Percentiles rank a stretch among this genome's conserved stretches.
These are phyloP conservation scores for Thelephora aurantiotincta DNA, from an alignment of 768 basidiomycete species.

Conservation along the genomic window DNA sequence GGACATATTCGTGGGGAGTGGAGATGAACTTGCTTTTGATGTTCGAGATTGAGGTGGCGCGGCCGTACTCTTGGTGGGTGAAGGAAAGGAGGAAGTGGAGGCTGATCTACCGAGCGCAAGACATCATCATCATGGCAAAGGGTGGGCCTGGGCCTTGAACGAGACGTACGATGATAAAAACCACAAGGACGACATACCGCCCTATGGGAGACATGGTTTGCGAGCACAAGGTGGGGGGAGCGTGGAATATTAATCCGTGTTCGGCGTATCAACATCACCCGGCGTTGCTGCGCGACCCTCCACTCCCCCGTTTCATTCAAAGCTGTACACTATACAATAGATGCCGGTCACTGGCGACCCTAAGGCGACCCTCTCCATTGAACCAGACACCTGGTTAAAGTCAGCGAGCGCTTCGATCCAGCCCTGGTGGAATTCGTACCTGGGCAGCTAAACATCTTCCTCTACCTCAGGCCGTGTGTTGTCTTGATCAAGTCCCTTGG, in stretches of 20 bases:
- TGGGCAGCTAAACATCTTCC: too few relatives aligned
- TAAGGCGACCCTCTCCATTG: too few relatives aligned
- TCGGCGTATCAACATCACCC: too few relatives aligned
- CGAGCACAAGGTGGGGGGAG: not conserved
- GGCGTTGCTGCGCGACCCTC: too few relatives aligned
- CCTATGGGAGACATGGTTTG: conserved; percentile 13
- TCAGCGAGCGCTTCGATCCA: too few relatives aligned
- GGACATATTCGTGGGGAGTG: not conserved
- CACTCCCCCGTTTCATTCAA: too few relatives aligned
- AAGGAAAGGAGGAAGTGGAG: conserved; percentile 51
- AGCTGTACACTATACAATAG: too few relatives aligned
- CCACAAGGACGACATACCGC: conserved; percentile 18
- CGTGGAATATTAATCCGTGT: too few relatives aligned
- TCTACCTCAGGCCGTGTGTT: not conserved
- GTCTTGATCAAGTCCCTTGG: conserved; percentile 21
- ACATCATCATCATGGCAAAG: not conserved
- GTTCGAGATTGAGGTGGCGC: conserved; percentile 36
- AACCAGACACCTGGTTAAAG: too few relatives aligned
- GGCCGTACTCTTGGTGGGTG: conserved; percentile 50
- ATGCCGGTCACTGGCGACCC: too few relatives aligned
- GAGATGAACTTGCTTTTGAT: conserved; percentile 16
- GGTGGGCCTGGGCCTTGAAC: not conserved
- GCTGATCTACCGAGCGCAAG: conserved; percentile 11
- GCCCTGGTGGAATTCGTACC: too few relatives aligned
- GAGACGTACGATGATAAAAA: conserved; percentile 16